These are phyloP conservation scores for Gyrodon lividus DNA, from an alignment of 768 basidiomycete species.

Conservation along the genomic window DNA sequence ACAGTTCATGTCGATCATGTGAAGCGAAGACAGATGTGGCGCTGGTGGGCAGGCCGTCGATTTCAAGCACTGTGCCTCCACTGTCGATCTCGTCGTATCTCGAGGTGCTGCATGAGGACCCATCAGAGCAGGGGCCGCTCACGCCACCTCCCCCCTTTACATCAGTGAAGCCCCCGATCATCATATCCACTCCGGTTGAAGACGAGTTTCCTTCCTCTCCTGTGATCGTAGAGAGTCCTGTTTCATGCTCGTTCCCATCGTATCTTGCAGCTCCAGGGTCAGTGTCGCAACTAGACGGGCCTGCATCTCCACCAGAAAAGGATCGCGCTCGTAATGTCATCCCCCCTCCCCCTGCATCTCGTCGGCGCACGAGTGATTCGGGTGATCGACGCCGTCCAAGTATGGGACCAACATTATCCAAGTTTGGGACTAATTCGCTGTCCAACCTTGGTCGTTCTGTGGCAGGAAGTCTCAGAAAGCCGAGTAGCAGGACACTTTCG, in stretches of 20 bases:
- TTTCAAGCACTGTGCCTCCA: constrained; percentile 20
- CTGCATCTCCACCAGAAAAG: constrained; percentile 7
- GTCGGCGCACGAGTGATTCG: constrained; percentile 21
- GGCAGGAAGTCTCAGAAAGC: constrained; percentile 30
- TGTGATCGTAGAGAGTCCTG: constrained; percentile 21
- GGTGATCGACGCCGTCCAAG: constrained; percentile 11
- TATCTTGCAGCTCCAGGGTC: constrained; percentile 13
- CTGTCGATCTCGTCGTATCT: constrained; percentile 26
- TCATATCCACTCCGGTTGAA: constrained; percentile 20
- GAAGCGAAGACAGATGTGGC: constrained; percentile 16
- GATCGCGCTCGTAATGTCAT: neutral
- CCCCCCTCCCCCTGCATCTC: constrained; percentile 3
- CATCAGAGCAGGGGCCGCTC: constrained; percentile 18
- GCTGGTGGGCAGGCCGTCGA: constrained; percentile 18
- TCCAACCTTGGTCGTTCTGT: constrained; percentile 47
- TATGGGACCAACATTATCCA: constrained; percentile 16
- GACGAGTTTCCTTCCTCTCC: constrained; percentile 7
- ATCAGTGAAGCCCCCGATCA: constrained; percentile 6
- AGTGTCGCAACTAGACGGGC: constrained; percentile 11
- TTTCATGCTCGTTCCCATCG: constrained; percentile 25
- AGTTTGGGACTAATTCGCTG: constrained; percentile 38
- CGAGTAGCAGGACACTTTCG: constrained; percentile 20
- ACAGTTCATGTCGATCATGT: constrained; percentile 1
- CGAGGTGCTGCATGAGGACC: constrained; percentile 32
- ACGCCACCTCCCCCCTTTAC: constrained; percentile 9